Conservation (phyloP, 2,329 filamentous ascomycete genomes). For the Cercospora berteroae region DNA sequence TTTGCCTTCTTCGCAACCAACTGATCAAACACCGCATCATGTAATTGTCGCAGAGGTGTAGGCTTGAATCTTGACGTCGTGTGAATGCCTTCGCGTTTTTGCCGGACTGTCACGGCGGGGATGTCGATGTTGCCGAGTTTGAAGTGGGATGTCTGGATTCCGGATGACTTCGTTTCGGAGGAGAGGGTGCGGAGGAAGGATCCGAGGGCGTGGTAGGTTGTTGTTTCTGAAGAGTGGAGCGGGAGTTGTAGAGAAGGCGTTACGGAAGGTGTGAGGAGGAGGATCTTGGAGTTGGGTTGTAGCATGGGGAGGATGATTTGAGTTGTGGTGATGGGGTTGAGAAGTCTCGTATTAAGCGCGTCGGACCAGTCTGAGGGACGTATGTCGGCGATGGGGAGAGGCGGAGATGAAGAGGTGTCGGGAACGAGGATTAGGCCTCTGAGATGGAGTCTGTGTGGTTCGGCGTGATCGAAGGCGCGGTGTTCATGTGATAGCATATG, state of each 20-base stretch:
- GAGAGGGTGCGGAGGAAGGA: slow-evolving; percentile 79
- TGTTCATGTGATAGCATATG: slow-evolving; percentile 71
- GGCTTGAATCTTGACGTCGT: slow-evolving; percentile 31
- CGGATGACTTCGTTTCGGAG: slow-evolving; percentile 72
- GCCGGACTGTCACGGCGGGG: slow-evolving; percentile 56
- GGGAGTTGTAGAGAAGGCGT: slow-evolving; percentile 76
- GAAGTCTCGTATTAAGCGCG: slow-evolving; percentile 84
- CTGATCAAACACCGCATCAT: slow-evolving; percentile 87
- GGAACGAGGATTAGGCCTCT: slow-evolving; percentile 82
- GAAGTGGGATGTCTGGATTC: slow-evolving; percentile 78
- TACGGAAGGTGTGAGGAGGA: slow-evolving; percentile 77
- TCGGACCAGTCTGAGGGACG: slow-evolving; percentile 82
- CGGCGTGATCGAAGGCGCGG: slow-evolving; percentile 70
- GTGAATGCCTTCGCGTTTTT: slow-evolving; percentile 38
- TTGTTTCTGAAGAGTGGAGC: slow-evolving; percentile 81
- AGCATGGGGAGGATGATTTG: slow-evolving; percentile 73
- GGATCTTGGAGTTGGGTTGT: slow-evolving; percentile 58
- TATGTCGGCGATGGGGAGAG: slow-evolving; percentile 80
- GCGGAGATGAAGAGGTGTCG: slow-evolving; percentile 61
- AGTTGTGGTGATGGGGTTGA: slow-evolving; percentile 83
- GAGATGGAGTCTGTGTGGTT: slow-evolving; percentile 71
- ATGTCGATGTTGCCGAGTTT: slow-evolving; percentile 91
- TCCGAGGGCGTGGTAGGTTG: slow-evolving; percentile 80
- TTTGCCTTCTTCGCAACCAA: slow-evolving; percentile 63
- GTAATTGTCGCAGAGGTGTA: slow-evolving; percentile 72